Base-by-base conservation (phyloP, 2,329 filamentous ascomycete genomes). In the Botrytis galanthina region DNA sequence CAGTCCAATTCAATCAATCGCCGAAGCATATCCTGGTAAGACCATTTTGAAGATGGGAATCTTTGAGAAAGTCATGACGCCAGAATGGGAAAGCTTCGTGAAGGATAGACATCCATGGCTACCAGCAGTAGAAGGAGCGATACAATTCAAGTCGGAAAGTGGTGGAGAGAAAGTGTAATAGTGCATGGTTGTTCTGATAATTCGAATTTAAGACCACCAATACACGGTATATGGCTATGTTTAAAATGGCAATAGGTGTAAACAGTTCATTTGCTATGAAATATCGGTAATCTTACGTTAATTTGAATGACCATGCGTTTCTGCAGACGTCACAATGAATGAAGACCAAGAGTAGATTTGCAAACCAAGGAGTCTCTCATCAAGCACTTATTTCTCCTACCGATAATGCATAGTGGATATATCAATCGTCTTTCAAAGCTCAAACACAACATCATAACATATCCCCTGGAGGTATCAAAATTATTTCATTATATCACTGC, bases 31-130 rank as follows among this genome's bases (percentile, higher is more conserved):
- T 60, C 81, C 83, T 8, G 81, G 82, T n/a, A 85, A 84, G 75
- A 80, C 84, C 0, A 80, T 87, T 22, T 69, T 87, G 63, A 87
- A 87, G 78, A 83, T 86, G 81, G 86, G 86, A 20, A 84, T 87
- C 60, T 86, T 85, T 75, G 84, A 84, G 8, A 79, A 83, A 6
- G 86, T 86, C 37, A 84, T 85, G 7, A 78, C 81, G 73, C 85
- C 85, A 0, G 84, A 86, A 74, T 80, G 79, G 64, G 85, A 86
- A 78, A 80, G 77, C 26, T 87, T 86, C 78, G 82, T 81, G 3
- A 72, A 78, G n/a, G 82, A 84, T 75, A 80, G 82, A 68, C 84
- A 86, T 75, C 75, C 77, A 4, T 86, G 85, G 85, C 59, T 76
- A 46, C 60, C 72, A 59, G 51, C 66, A 32, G 29, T 75, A 6